These are phyloP conservation scores for Xylariaceae sp. DNA, from an alignment of 2,329 filamentous ascomycete species.

Conservation along the genomic window DNA sequence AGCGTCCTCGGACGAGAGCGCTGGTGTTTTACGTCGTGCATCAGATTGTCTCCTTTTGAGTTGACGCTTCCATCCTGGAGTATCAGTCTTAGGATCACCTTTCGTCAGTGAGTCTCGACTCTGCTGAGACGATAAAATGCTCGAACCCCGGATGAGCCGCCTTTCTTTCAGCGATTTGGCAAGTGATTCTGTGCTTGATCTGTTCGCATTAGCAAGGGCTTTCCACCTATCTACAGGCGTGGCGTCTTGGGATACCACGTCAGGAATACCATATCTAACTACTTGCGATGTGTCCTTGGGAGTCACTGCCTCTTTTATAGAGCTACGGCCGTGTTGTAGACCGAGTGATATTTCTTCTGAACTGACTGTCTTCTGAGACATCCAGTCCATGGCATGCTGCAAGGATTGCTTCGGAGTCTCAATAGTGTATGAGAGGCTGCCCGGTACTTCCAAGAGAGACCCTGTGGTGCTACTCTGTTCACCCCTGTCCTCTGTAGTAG, in stretches of 20 bases:
- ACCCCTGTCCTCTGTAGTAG: no score
- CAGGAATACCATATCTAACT: no score
- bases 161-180: constrained; percentile 19
- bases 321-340: no score
- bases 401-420: no score
- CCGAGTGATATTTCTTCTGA: background rate
- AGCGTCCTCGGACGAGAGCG: constrained; percentile 2
- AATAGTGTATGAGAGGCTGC: no score
- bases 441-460: no score
- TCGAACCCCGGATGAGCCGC: constrained; percentile 15
- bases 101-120: constrained; percentile 10
- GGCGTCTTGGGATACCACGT: background rate
- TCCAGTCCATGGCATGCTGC: no score
- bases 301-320: no score
- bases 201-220: constrained; percentile 14
- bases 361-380: no score
- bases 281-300: no score
- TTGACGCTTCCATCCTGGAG: constrained; percentile 16
- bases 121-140: constrained; percentile 4
- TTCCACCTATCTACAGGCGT: constrained; percentile 16
- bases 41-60: constrained; percentile 7
- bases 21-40: constrained; percentile 8
- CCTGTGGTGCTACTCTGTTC: no score
- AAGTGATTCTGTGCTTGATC: constrained; percentile 20
- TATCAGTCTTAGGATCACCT: constrained; percentile 4